Evolutionary conservation across 2,329 filamentous ascomycete genomes (phyloP).

Genomic region (Colletotrichum tofieldiae): DNA sequence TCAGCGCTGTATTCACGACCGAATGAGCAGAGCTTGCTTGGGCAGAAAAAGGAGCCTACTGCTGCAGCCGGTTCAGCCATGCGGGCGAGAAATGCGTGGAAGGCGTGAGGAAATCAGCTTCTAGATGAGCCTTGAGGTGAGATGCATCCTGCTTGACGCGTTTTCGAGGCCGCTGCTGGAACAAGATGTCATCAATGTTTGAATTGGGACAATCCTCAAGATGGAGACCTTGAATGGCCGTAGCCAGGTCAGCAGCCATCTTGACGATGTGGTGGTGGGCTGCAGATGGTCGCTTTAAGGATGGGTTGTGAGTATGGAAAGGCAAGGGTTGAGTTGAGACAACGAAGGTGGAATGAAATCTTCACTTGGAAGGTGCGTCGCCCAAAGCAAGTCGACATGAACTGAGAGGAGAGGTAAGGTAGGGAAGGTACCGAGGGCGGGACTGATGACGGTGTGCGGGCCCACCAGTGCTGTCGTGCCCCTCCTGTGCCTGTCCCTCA

Average conservation of each 20-base stretch:
- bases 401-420: not conserved
- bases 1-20: not conserved
- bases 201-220: conserved; percentile 23
- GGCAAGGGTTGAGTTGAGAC: not conserved
- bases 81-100: conserved; percentile 83
- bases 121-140: conserved; percentile 79
- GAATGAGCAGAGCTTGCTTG: not conserved
- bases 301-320: not conserved
- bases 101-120: conserved; percentile 84
- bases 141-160: conserved; percentile 67
- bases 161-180: conserved; percentile 60
- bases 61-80: conserved; percentile 92
- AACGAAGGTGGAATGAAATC: not conserved
- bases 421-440: conserved; percentile 1
- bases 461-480: conserved; percentile 4
- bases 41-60: conserved; percentile 59
- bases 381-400: not conserved
- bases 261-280: not conserved
- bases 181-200: conserved; percentile 72
- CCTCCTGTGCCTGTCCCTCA: not conserved
- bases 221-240: conserved; percentile 39
- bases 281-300: not conserved
- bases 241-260: conserved; percentile 41
- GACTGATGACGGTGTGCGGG: conserved; percentile 24
- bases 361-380: not conserved